phyloP scores from a whole-genome alignment of 169 alveolate species.

The Eimeria falciformis region DNA sequence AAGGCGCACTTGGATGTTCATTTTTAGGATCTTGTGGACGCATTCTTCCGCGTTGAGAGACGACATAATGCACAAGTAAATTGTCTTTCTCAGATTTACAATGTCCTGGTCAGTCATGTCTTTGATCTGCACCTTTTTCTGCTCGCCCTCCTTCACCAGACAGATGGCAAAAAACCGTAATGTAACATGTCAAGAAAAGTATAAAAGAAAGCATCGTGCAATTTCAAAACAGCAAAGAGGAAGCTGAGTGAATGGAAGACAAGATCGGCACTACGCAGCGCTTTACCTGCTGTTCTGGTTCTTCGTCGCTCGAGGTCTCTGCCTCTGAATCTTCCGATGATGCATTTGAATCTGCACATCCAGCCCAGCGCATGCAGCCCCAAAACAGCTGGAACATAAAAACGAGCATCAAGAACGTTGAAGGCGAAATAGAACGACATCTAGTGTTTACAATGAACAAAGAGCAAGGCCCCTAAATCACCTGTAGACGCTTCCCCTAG shows the following conservation, averaged over 20 bases:
- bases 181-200: background rate
- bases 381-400: background rate
- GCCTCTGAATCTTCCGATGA: background rate
- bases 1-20: conserved; percentile 94
- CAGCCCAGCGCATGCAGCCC: conserved; percentile 26
- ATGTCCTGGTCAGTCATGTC: conserved; percentile 97
- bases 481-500: conserved; percentile 68
- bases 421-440: background rate
- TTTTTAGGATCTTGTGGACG: conserved; percentile 97
- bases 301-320: background rate
- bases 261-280: too few species aligned
- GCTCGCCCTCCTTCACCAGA: conserved; percentile 3
- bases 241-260: too few species aligned
- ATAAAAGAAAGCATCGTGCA: background rate
- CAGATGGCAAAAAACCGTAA: background rate
- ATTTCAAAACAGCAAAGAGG: background rate
- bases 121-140: conserved; percentile 78
- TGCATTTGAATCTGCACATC: conserved; percentile 11
- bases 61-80: conserved; percentile 98
- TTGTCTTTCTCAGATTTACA: conserved; percentile 94
- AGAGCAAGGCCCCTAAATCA: background rate
- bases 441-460: background rate
- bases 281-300: background rate
- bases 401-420: background rate
- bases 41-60: conserved; percentile 98